Conservation (phyloP, 169 alveolate genomes). For the Plasmodium adleri region DNA sequence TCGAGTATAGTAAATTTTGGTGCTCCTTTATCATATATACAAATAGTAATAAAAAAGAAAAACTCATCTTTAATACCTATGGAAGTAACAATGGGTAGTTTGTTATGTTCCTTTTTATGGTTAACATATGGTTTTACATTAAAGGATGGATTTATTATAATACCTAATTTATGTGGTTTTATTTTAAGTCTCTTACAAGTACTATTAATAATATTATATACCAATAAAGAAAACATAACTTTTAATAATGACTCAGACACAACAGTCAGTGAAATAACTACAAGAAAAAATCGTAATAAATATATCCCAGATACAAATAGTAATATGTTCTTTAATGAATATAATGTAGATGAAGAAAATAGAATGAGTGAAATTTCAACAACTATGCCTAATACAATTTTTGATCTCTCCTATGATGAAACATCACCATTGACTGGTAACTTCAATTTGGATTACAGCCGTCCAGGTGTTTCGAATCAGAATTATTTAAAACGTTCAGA, state of each 20-base stretch:
- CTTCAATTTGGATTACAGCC: not conserved
- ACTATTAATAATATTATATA: slow-evolving; percentile 29
- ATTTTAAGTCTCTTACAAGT: slow-evolving; percentile 49
- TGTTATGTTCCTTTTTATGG: slow-evolving; percentile 81
- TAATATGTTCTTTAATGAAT: slow-evolving; percentile 39
- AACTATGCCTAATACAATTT: slow-evolving; percentile 3
- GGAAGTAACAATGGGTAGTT: slow-evolving; percentile 83
- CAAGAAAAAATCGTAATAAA: slow-evolving; percentile 7
- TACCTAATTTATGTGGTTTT: slow-evolving; percentile 82
- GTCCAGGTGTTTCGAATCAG: not conserved
- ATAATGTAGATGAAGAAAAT: slow-evolving; percentile 12
- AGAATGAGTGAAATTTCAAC: slow-evolving; percentile 24
- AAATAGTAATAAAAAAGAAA: slow-evolving; percentile 77
- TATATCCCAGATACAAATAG: slow-evolving; percentile 9
- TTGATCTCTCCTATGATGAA: slow-evolving; percentile 50
- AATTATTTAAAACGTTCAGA: slow-evolving; percentile 25
- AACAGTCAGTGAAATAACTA: not conserved
- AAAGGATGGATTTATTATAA: slow-evolving; percentile 82
- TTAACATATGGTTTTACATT: slow-evolving; percentile 84
- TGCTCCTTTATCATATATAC: slow-evolving; percentile 82
- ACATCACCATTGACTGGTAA: slow-evolving; percentile 54
- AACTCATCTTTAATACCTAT: slow-evolving; percentile 84
- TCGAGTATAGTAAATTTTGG: slow-evolving; percentile 61
- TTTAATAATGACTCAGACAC: slow-evolving; percentile 10
- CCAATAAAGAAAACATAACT: slow-evolving; percentile 23